Conservation (phyloP, 768 basidiomycete genomes). For the Suillus hirtellus region DNA sequence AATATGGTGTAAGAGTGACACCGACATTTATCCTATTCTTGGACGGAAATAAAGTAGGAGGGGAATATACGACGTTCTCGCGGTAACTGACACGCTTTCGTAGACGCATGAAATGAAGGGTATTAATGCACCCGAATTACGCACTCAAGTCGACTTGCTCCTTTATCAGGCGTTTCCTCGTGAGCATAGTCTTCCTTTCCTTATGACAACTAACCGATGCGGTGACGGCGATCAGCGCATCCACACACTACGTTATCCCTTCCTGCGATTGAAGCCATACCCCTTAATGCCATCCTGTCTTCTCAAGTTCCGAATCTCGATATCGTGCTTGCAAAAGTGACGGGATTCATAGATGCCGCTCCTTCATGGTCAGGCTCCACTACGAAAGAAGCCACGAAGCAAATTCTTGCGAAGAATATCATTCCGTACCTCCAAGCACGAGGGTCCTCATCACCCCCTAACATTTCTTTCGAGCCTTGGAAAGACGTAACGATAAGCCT, state of each 20-base stretch:
- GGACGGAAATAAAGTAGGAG: constrained; percentile 66
- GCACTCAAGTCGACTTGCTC: constrained; percentile 72
- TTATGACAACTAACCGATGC: neutral
- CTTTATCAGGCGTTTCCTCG: constrained; percentile 80
- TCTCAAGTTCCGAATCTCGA: constrained; percentile 70
- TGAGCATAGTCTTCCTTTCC: constrained; percentile 38
- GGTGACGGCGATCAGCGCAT: constrained; percentile 55
- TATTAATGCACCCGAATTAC: constrained; percentile 65
- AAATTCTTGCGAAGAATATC: constrained; percentile 48
- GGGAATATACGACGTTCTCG: neutral
- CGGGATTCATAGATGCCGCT: constrained; percentile 57
- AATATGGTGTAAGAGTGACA: constrained; percentile 72
- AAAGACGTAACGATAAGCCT: constrained; percentile 47
- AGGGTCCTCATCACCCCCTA: constrained; percentile 39
- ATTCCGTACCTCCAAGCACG: constrained; percentile 67
- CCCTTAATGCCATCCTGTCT: constrained; percentile 76
- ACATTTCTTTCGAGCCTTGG: constrained; percentile 49
- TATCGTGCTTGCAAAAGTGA: constrained; percentile 60
- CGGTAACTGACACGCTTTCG: neutral
- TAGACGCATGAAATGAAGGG: constrained; percentile 75
- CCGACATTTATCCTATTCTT: constrained; percentile 91
- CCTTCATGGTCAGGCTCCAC: constrained; percentile 35
- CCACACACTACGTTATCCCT: constrained; percentile 64
- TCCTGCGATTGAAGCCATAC: constrained; percentile 59
- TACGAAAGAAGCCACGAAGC: constrained; percentile 43